Percentiles rank a stretch among this genome's conserved stretches.
Evolutionary conservation across 768 basidiomycete genomes (phyloP).

Genomic region (Daedaleopsis nitida): DNA sequence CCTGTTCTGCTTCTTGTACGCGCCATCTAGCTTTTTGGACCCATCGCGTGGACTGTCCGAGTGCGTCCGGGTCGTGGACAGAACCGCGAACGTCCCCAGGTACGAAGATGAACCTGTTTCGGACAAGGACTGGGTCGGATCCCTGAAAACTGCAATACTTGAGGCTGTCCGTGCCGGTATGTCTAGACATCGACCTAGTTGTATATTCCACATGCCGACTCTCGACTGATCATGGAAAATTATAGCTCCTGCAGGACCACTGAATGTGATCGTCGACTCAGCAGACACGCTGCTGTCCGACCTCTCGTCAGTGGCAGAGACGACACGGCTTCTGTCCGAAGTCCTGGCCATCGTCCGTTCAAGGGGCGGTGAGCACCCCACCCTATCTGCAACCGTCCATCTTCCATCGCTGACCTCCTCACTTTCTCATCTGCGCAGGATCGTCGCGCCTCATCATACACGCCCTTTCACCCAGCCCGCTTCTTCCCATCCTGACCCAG

Average conservation of each 20-base stretch:
- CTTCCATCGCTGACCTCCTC: neutral
- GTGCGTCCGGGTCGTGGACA: conserved; percentile 49
- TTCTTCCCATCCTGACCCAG: conserved; percentile 58
- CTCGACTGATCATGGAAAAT: conserved; percentile 4
- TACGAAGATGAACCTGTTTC: conserved; percentile 45
- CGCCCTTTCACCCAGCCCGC: conserved; percentile 45
- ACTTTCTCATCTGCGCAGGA: conserved; percentile 31
- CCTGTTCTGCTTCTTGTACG: conserved; percentile 60
- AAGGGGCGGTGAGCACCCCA: conserved; percentile 51
- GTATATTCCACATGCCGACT: neutral
- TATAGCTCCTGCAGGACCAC: conserved; percentile 45
- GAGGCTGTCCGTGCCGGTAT: conserved; percentile 42
- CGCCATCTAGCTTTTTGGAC: conserved; percentile 49
- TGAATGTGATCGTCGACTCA: conserved; percentile 73
- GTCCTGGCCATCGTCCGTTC: conserved; percentile 46
- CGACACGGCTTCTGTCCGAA: conserved; percentile 53
- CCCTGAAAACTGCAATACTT: conserved; percentile 33
- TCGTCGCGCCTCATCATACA: conserved; percentile 66
- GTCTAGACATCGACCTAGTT: neutral
- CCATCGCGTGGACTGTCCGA: conserved; percentile 20
- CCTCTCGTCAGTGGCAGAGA: conserved; percentile 51
- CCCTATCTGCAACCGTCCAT: neutral
- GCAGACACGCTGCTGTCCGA: conserved; percentile 66
- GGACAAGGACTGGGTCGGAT: conserved; percentile 24
- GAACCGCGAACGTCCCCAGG: conserved; percentile 51